Conservation (phyloP, 2,329 filamentous ascomycete species). For the Chrysosporium queenslandicum region DNA sequence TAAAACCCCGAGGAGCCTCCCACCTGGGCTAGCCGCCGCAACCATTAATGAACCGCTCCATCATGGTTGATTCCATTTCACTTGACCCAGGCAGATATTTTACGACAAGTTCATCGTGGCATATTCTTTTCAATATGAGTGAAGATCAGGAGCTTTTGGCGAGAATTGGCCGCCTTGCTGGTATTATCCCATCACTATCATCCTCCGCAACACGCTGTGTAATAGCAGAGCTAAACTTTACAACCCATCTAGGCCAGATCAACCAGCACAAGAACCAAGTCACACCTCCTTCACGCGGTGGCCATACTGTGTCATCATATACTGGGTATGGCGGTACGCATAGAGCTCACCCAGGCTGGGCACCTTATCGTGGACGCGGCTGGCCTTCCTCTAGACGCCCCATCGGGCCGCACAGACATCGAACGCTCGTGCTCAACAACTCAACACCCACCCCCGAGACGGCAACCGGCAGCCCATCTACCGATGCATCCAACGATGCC, state of each 20-base stretch:
- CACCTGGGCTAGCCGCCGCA: background rate
- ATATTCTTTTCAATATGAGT: slow-evolving; percentile 31
- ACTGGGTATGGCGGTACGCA: slow-evolving; percentile 13
- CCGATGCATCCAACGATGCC: slow-evolving; percentile 23
- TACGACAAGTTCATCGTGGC: background rate
- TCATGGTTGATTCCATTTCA: background rate
- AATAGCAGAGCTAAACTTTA: slow-evolving; percentile 18
- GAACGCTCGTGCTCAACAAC: slow-evolving; percentile 57
- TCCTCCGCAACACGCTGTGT: slow-evolving; percentile 26
- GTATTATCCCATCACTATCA: slow-evolving; percentile 31
- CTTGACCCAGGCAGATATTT: background rate
- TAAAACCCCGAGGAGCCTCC: background rate
- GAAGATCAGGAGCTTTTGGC: slow-evolving; percentile 48
- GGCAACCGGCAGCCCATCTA: slow-evolving; percentile 20
- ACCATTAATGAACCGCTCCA: background rate
- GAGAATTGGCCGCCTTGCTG: slow-evolving; percentile 49
- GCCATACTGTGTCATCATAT: slow-evolving; percentile 19
- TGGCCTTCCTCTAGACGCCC: slow-evolving; percentile 32
- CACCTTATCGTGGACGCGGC: slow-evolving; percentile 36
- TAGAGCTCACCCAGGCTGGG: slow-evolving; percentile 29
- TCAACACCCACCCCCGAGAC: slow-evolving; percentile 21
- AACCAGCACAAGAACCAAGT: slow-evolving; percentile 62
- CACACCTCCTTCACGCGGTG: slow-evolving; percentile 16
- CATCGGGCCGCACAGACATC: slow-evolving; percentile 42
- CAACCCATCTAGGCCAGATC: slow-evolving; percentile 54